Evolutionary conservation across 768 basidiomycete genomes (phyloP).

Genomic region (Rhodotorula taiwanensis): DNA sequence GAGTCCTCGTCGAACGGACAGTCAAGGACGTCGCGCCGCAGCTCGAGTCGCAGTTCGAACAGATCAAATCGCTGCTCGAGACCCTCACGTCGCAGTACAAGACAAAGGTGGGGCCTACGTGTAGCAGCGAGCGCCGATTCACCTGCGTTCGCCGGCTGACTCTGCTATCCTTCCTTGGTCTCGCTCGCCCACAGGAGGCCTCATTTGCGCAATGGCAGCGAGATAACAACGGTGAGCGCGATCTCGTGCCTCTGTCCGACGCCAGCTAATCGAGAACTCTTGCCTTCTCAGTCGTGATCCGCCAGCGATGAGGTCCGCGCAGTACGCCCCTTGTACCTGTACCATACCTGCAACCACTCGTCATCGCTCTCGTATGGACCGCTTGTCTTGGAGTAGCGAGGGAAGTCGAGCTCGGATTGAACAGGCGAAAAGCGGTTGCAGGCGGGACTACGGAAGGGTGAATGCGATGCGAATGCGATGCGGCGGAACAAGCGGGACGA

Average conservation of each 20-base stretch:
- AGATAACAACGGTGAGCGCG: conserved; percentile 29
- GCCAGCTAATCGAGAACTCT: too few relatives aligned
- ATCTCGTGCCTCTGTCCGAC: neutral
- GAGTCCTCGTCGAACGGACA: conserved; percentile 88
- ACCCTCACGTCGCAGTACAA: conserved; percentile 81
- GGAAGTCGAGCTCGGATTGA: too few relatives aligned
- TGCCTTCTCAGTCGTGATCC: conserved; percentile 4
- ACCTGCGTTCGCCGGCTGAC: neutral
- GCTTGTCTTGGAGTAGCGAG: too few relatives aligned
- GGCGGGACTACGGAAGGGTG: too few relatives aligned
- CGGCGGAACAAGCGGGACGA: too few relatives aligned
- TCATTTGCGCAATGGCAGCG: conserved; percentile 28
- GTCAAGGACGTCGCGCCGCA: conserved; percentile 90
- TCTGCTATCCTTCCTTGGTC: neutral
- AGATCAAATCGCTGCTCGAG: conserved; percentile 77
- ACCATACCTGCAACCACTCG: neutral
- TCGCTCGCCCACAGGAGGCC: conserved; percentile 6
- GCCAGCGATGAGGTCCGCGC: neutral
- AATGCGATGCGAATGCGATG: too few relatives aligned
- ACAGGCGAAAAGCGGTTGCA: too few relatives aligned
- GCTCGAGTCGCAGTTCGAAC: conserved; percentile 74
- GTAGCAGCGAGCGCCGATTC: too few relatives aligned
- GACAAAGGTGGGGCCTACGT: conserved; percentile 54
- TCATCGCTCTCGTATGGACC: neutral
- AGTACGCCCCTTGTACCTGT: neutral